Conservation (phyloP, 2,329 filamentous ascomycete species). For the Fusarium dimerum region DNA sequence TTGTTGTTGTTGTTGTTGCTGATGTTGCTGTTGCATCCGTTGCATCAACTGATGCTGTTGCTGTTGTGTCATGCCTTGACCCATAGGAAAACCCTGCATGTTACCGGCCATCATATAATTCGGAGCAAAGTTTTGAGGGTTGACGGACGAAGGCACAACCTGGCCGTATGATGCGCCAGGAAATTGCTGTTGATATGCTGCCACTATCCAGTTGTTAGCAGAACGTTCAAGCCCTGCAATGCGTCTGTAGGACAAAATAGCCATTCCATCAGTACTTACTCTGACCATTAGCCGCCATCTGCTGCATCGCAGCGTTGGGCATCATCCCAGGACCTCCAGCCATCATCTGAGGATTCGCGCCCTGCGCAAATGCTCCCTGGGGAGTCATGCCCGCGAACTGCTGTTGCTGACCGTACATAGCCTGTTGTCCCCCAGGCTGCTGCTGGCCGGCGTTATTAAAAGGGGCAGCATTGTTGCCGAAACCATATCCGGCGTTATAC, state of each 20-base stretch:
- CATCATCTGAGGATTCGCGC: slow-evolving; percentile 58
- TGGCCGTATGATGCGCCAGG: slow-evolving; percentile 58
- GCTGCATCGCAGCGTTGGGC: slow-evolving; percentile 61
- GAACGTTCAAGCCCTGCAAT: no score
- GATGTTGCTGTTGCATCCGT: slow-evolving; percentile 32
- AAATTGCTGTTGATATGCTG: slow-evolving; percentile 61
- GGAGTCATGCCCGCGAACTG: slow-evolving; percentile 56
- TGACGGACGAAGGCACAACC: slow-evolving; percentile 50
- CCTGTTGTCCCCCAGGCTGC: slow-evolving; percentile 47
- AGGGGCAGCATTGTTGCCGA: slow-evolving; percentile 52
- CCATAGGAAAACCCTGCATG: slow-evolving; percentile 60
- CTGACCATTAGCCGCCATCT: slow-evolving; percentile 61
- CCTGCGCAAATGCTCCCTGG: slow-evolving; percentile 52
- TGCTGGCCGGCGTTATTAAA: slow-evolving; percentile 48
- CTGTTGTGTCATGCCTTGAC: slow-evolving; percentile 52
- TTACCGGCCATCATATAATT: slow-evolving; percentile 53
- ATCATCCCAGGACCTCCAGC: slow-evolving; percentile 60
- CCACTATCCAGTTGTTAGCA: slow-evolving; percentile 42
- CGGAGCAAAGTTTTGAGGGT: slow-evolving; percentile 53
- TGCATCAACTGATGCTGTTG: slow-evolving; percentile 29
- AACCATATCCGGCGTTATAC: slow-evolving; percentile 58
- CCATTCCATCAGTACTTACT: slow-evolving; percentile 45
- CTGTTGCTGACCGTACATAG: slow-evolving; percentile 61
- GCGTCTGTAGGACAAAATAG: no score
- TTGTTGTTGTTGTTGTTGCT: slow-evolving; percentile 35